phyloP scores from a whole-genome alignment of 306 rosid genomes.

The Malus fusca region DNA sequence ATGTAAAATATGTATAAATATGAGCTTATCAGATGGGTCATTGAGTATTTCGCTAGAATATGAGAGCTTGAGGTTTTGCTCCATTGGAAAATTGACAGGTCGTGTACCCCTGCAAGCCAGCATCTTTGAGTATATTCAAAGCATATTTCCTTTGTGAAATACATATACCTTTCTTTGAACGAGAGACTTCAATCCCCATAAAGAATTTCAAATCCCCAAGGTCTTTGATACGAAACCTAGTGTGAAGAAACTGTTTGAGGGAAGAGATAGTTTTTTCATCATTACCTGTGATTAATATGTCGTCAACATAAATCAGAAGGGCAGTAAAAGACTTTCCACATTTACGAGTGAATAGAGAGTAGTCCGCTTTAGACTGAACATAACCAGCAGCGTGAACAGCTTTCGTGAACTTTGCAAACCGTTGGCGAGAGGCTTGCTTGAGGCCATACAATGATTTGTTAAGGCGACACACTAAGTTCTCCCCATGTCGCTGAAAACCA shows the following conservation, averaged over 20 bases:
- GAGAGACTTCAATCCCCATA: not conserved
- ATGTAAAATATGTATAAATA: too few species aligned
- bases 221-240: not conserved
- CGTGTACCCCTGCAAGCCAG: too few species aligned
- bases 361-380: not conserved
- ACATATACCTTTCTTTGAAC: not conserved
- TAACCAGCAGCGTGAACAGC: not conserved
- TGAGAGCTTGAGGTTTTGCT: too few species aligned
- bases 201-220: not conserved
- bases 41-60: not conserved
- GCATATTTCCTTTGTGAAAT: too few species aligned
- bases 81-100: too few species aligned
- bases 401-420: not conserved
- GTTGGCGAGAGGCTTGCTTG: not conserved
- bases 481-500: not conserved
- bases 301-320: not conserved
- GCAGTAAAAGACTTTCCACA: not conserved
- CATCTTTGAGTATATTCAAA: too few species aligned
- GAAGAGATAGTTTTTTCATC: too few species aligned
- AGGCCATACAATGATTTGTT: not conserved
- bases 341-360: too few species aligned
- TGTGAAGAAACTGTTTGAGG: too few species aligned
- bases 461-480: not conserved
- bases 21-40: too few species aligned
- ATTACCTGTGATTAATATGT: not conserved